These are phyloP conservation scores for Lathyrus oleraceus DNA, from an alignment of 306 rosid species.

Conservation along the genomic window DNA sequence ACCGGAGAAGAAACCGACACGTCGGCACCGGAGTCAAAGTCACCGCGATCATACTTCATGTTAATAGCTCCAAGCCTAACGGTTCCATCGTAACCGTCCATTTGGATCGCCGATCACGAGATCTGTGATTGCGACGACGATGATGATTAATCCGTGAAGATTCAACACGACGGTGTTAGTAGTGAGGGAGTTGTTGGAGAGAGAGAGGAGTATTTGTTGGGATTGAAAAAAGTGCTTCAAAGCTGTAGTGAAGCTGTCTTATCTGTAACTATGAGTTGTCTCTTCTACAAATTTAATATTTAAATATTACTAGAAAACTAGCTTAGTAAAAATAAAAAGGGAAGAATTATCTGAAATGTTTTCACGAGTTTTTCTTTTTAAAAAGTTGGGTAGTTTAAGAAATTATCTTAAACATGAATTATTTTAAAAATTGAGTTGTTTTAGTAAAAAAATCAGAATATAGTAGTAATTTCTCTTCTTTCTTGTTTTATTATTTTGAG, in stretches of 20 bases:
- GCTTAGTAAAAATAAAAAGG: background rate
- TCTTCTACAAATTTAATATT: conserved; percentile 3
- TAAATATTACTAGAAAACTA: background rate
- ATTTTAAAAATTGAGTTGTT: too few relatives aligned
- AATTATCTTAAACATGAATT: too few relatives aligned
- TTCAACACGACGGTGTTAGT: background rate
- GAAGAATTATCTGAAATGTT: background rate
- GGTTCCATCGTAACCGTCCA: conserved; percentile 91
- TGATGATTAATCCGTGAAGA: conserved; percentile 16
- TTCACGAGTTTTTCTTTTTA: too few relatives aligned
- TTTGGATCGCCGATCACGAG: conserved; percentile 34
- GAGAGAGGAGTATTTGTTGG: conserved; percentile 1
- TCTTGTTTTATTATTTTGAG: too few relatives aligned
- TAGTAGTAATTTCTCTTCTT: too few relatives aligned
- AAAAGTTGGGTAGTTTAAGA: too few relatives aligned
- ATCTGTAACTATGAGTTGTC: conserved; percentile 44
- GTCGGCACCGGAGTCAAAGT: conserved; percentile 68
- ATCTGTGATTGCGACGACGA: conserved; percentile 28
- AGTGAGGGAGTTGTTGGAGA: background rate
- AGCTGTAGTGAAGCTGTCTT: conserved; percentile 55
- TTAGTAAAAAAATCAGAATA: too few relatives aligned
- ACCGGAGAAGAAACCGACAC: conserved; percentile 94
- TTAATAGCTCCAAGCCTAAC: conserved; percentile 76
- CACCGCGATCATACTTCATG: conserved; percentile 69
- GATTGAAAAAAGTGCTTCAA: conserved; percentile 23